Base-by-base conservation (phyloP, 306 rosid species). In the Fragaria vesca region DNA sequence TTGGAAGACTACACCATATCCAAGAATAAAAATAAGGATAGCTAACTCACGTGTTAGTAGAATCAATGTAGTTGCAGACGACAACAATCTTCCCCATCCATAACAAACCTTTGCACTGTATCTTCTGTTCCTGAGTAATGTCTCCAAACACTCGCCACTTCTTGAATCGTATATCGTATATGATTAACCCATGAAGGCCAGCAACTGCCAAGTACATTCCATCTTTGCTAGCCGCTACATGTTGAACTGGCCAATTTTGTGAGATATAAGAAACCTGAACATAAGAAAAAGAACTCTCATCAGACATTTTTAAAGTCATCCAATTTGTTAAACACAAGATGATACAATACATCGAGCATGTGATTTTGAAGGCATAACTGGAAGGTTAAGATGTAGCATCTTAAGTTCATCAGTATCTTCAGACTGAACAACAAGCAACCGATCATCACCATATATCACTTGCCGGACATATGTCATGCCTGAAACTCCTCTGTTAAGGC, bases 51-150 rank as follows among this genome's bases (percentile, higher is more conserved):
- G 85, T 90, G 90, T 92, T 87, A 42, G 98, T 92, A 70, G 97
- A 82, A 69, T 84, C 91, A 81, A 85, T 71, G 79, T 92, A 92
- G 92, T 95, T 95, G 97, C 98, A 95, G 87, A 91, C 96, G 43
- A 92, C 93, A 54, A 95, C 93, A 82, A 95, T 89, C 97, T 91
- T 95, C 84, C 98, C 97, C 93, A 95, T 77, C 97, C 98, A 95
- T 73, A 92, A 85, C 90, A 92, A 88, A 85, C 98, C 98, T 84
- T 89, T 88, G 86, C 97, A 91, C 88, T 89, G 91, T 85, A 95
- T 91, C 84, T 86, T 91, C 82, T 95, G 98, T 69, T 95, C 98
- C 85, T 91, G 97, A 26, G 92, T 89, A 83, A 95, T 89, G 89
- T 95, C 98, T 52, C 98, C 97, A 80, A 95, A 92, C 24, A 92